These are phyloP conservation scores for Xylariales sp. DNA, from an alignment of 2,329 filamentous ascomycete genomes.

Conservation along the genomic window DNA sequence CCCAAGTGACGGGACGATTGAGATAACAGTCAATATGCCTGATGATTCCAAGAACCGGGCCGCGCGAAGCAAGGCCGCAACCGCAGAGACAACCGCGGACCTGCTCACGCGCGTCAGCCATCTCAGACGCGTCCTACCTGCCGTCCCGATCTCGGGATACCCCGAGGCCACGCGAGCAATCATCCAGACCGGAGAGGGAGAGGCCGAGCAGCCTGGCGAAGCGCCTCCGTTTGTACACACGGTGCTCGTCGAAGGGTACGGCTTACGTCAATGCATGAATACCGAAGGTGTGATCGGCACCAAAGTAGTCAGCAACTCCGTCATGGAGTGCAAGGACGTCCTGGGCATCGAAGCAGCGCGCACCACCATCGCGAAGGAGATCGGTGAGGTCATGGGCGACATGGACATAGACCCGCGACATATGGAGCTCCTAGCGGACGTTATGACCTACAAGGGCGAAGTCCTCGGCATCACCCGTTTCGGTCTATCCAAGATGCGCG, in stretches of 20 bases:
- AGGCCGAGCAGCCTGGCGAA: slow-evolving; percentile 15
- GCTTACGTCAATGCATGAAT: slow-evolving; percentile 82
- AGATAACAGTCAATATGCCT: slow-evolving; percentile 63
- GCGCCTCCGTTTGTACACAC: slow-evolving; percentile 36
- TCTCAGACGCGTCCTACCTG: slow-evolving; percentile 75
- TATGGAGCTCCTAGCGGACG: slow-evolving; percentile 94
- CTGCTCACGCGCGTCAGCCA: slow-evolving; percentile 77
- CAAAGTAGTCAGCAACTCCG: slow-evolving; percentile 71
- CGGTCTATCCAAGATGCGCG: slow-evolving; percentile 92
- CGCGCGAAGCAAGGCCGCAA: slow-evolving; percentile 40
- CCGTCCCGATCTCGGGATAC: slow-evolving; percentile 86
- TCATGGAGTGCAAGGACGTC: slow-evolving; percentile 83
- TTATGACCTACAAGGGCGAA: slow-evolving; percentile 99
- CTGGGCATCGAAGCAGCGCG: slow-evolving; percentile 94
- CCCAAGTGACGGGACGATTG: slow-evolving; percentile 53
- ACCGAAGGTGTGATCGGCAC: slow-evolving; percentile 85
- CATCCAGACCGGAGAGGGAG: slow-evolving; percentile 72
- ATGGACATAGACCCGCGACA: slow-evolving; percentile 97
- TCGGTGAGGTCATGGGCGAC: slow-evolving; percentile 80
- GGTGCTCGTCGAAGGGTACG: slow-evolving; percentile 92
- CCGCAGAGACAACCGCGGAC: slow-evolving; percentile 52
- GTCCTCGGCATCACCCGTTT: slow-evolving; percentile 95
- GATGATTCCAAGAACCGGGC: slow-evolving; percentile 44
- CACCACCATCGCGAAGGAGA: slow-evolving; percentile 83
- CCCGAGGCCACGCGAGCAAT: slow-evolving; percentile 81